phyloP scores from a whole-genome alignment of 176 grass and related monocot species.

The Bonia amplexicaulis region DNA sequence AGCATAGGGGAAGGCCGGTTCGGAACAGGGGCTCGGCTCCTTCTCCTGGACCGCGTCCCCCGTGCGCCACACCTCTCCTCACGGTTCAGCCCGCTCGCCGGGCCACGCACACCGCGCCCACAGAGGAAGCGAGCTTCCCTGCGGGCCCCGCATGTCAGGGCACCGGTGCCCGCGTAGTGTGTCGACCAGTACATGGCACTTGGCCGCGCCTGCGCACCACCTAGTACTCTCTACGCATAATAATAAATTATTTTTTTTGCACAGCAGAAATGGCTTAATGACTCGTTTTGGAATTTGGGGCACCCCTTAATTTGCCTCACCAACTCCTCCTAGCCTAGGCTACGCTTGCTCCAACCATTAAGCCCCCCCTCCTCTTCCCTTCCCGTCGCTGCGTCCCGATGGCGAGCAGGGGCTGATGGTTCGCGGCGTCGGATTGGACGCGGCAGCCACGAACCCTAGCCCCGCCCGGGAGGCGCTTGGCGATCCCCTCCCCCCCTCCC shows the following conservation, averaged over 20 bases:
- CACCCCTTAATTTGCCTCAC: background rate
- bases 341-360: background rate
- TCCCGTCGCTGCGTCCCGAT: background rate
- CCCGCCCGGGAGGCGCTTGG: background rate
- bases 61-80: background rate
- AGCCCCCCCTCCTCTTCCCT: background rate
- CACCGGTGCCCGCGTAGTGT: background rate
- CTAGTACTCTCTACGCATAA: background rate
- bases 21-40: background rate
- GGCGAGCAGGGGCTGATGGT: conserved; percentile 15
- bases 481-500: background rate
- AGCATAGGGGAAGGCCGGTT: background rate
- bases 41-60: background rate
- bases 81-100: background rate
- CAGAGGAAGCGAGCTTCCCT: background rate
- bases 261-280: background rate
- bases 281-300: background rate
- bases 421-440: conserved; percentile 11
- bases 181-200: background rate
- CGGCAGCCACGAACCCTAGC: background rate
- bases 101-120: background rate
- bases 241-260: background rate
- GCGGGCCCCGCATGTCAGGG: background rate
- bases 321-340: background rate
- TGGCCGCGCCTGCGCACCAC: background rate